Conservation (phyloP, 176 grass and related monocot genomes). For the Themeda triandra region DNA sequence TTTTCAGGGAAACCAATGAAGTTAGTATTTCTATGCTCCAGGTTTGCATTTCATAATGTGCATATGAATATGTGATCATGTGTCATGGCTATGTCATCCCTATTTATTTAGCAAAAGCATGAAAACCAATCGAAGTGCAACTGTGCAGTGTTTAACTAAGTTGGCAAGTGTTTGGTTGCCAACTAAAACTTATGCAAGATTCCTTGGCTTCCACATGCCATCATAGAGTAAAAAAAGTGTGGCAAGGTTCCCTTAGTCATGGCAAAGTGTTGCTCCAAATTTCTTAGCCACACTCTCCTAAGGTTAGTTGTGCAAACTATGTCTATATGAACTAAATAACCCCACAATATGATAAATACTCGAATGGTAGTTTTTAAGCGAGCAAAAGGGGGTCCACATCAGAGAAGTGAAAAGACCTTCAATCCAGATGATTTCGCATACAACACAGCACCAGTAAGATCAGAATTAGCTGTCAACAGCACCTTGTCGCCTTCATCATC, state of each 20-base stretch:
- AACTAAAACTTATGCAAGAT: neutral
- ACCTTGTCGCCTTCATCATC: conserved; percentile 94
- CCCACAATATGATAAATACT: neutral
- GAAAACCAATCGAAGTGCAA: neutral
- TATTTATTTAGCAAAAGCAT: neutral
- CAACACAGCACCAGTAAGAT: conserved; percentile 65
- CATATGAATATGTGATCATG: neutral
- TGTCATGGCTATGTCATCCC: neutral
- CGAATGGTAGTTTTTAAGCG: neutral
- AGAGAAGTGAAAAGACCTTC: conserved; percentile 58
- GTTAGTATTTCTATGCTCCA: neutral
- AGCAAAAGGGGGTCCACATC: neutral
- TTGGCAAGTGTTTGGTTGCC: neutral
- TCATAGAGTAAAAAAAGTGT: neutral
- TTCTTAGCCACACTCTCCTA: neutral
- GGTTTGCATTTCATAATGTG: neutral
- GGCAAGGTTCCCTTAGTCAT: neutral
- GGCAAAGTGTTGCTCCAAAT: neutral
- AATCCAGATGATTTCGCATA: conserved; percentile 67
- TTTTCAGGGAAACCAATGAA: neutral
- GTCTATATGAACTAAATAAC: neutral
- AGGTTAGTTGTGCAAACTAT: neutral
- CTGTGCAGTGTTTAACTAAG: neutral
- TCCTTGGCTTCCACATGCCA: neutral
- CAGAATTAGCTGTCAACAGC: conserved; percentile 69